phyloP scores from a whole-genome alignment of 148 eudicot genomes.

The Selenicereus undatus region DNA sequence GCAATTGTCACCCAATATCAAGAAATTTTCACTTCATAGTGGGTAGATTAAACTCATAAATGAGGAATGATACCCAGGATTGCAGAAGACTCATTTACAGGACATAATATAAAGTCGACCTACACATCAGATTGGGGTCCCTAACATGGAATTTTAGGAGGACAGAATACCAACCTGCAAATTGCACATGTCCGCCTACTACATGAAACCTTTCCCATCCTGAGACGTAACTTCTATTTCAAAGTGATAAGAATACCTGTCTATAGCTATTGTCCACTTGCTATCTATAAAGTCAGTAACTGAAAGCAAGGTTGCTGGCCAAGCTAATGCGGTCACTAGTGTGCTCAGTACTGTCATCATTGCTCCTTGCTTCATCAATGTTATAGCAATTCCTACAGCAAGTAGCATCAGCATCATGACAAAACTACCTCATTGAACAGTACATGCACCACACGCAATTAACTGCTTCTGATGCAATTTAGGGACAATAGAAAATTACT shows the following conservation, averaged over 20 bases:
- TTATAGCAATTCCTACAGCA: slow-evolving; percentile 63
- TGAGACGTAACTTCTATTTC: neutral
- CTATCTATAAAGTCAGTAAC: slow-evolving; percentile 89
- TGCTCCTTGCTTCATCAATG: slow-evolving; percentile 90
- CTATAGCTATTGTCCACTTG: slow-evolving; percentile 94
- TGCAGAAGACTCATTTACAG: neutral
- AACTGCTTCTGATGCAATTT: neutral
- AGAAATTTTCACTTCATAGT: too few species aligned
- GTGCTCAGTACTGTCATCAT: slow-evolving; percentile 90
- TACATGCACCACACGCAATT: neutral
- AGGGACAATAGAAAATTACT: slow-evolving; percentile 40
- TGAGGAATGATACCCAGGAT: too few species aligned
- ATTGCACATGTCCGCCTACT: neutral
- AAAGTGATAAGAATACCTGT: slow-evolving; percentile 59
- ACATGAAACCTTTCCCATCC: neutral
- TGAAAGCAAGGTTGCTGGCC: slow-evolving; percentile 87
- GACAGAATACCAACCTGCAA: neutral
- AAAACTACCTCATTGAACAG: neutral
- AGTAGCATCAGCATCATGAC: slow-evolving; percentile 25
- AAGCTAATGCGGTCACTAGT: slow-evolving; percentile 81
- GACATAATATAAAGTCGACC: neutral
- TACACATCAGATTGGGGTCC: neutral
- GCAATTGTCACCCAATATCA: too few species aligned
- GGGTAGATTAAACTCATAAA: too few species aligned
- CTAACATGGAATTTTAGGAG: neutral